Evolutionary conservation across 1,284 basidiomycete species (phyloP).

Genomic region (Melampsora americana): DNA sequence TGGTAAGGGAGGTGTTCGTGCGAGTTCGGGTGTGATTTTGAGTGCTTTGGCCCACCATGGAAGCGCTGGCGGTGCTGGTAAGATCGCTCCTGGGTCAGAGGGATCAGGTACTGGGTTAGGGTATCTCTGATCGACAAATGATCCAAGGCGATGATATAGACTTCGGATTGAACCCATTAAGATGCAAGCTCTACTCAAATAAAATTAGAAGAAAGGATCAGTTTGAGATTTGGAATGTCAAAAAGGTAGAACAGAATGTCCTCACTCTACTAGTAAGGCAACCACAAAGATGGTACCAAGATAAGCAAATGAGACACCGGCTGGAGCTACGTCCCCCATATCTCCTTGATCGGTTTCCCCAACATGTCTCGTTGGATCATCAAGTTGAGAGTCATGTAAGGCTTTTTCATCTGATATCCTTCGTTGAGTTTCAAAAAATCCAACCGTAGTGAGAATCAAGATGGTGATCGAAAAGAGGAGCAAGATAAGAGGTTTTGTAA

Average conservation of each 20-base stretch:
- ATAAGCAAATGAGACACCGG: constrained; percentile 29
- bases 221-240: not conserved
- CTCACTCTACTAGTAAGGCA: constrained; percentile 39
- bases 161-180: constrained; percentile 22
- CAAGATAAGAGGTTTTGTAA: constrained; percentile 25
- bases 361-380: not conserved
- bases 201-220: not conserved
- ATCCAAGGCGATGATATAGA: constrained; percentile 36
- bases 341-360: not conserved
- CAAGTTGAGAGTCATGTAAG: not conserved
- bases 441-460: constrained; percentile 13
- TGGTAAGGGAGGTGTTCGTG: constrained; percentile 33
- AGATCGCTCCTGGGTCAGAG: constrained; percentile 18
- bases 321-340: not conserved
- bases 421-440: constrained; percentile 26
- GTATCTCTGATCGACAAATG: constrained; percentile 40
- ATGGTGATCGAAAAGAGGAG: constrained; percentile 9
- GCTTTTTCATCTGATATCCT: constrained; percentile 16
- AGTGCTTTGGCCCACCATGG: constrained; percentile 39
- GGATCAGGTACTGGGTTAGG: constrained; percentile 21
- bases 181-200: constrained; percentile 18
- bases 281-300: constrained; percentile 41
- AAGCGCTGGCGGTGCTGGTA: constrained; percentile 11
- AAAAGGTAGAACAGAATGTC: not conserved
- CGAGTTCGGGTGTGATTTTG: constrained; percentile 25